Base-by-base conservation (phyloP, 2,329 filamentous ascomycete genomes). In the Gaeumannomyces sp. region DNA sequence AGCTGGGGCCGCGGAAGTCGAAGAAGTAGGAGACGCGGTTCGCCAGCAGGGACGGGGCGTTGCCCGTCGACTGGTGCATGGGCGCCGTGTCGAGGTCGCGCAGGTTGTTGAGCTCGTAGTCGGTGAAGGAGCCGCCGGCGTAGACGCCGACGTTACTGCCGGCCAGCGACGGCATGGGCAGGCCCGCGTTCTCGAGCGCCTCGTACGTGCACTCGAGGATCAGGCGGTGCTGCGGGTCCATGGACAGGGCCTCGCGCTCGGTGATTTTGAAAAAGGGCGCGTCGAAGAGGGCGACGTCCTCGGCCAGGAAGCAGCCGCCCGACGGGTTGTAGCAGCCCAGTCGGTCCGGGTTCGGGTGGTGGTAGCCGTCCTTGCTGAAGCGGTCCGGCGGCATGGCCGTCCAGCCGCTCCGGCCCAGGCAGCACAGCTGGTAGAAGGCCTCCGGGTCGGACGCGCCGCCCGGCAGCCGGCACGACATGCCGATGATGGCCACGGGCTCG, bases 251-350 rank as follows among this genome's bases (percentile, higher is more conserved):
- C 62, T 78, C 75, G 22, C 71, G 67, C 56, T 72, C 70, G 3
- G 75, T 75, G 25, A 78, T 76, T 45, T 75, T 72, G 69, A 76
- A 77, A 62, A 77, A 78, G 4, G 68, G 68, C 33, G 72, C 74
- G 65, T 77, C 71, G 64, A 74, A 75, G 60, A 69, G 64, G 11
- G 69, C 66, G 3, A 71, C 64, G 53, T 76, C 73, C 56, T 72
- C 68, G 5, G 68, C 67, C 33, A 77, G 68, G 33, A 77, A 74
- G 64, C 75, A 76, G 2, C 74, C 73, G 5, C 73, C 72, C 3
- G 65, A 61, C 5, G 71, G 68, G 65, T 76, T 76, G 67, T 76
- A 68, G 65, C 68, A 62, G 59, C 69, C 77, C 70, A 77, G 70
- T 63, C 74, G 71, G 62, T 70, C 69, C 0, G 72, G 73, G 53